Evolutionary conservation across 352 stramenopile species (phyloP).

Genomic region (Blastocystis sp.): DNA sequence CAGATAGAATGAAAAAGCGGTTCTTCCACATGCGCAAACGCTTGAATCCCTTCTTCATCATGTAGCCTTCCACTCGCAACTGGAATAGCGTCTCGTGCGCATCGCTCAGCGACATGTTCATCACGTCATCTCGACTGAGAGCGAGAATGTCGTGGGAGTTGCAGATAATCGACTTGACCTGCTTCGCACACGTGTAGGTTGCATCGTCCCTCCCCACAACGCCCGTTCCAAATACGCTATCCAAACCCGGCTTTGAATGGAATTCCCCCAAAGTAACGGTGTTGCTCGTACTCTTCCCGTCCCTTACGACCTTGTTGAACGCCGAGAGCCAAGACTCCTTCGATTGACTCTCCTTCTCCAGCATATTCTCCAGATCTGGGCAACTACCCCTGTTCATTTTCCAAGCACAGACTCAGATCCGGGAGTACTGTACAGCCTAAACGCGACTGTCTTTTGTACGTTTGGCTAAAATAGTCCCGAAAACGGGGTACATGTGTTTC

Average conservation of each 20-base stretch:
- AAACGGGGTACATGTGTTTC: too few relatives aligned
- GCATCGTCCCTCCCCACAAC: background rate
- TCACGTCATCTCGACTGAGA: conserved; percentile 43
- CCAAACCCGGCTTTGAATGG: conserved; percentile 16
- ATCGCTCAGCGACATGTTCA: conserved; percentile 63
- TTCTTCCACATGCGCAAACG: conserved; percentile 65
- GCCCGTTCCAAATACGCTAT: conserved; percentile 22
- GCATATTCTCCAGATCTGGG: conserved; percentile 53
- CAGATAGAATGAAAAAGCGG: conserved; percentile 67
- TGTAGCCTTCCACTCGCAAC: conserved; percentile 59
- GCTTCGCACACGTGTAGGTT: background rate
- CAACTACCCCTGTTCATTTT: conserved; percentile 64
- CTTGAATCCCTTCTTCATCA: conserved; percentile 73
- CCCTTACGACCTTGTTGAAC: conserved; percentile 54
- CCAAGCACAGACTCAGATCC: background rate
- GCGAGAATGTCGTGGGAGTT: conserved; percentile 65
- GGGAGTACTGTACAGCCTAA: too few relatives aligned
- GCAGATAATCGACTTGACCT: conserved; percentile 37
- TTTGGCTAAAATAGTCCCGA: too few relatives aligned
- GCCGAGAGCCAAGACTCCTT: conserved; percentile 58
- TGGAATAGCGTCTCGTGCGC: conserved; percentile 69
- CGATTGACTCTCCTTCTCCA: background rate
- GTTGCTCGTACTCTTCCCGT: background rate
- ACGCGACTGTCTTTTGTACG: too few relatives aligned
- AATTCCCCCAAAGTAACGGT: conserved; percentile 43